phyloP scores from a whole-genome alignment of 495 filamentous ascomycete genomes.

The Beverwykella pulmonaria region DNA sequence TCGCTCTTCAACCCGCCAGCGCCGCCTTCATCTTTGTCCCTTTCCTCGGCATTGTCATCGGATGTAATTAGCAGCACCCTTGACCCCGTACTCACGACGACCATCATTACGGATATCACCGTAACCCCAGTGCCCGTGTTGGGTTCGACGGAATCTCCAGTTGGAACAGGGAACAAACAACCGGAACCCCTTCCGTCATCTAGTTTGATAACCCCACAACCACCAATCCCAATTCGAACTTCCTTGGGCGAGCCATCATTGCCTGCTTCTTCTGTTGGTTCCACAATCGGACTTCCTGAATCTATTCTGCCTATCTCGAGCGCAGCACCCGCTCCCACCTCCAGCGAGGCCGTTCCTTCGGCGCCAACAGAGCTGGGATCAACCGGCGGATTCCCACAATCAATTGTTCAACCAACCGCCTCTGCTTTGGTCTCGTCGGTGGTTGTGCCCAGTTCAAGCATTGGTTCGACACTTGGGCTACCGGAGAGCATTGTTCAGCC shows the following conservation, averaged over 20 bases:
- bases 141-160: not conserved
- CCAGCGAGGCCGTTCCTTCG: not conserved
- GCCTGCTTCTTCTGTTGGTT: not conserved
- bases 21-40: not conserved
- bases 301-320: slow-evolving; percentile 2
- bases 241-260: not conserved
- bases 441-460: not conserved
- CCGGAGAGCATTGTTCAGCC: slow-evolving; percentile 9
- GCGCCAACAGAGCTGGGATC: slow-evolving; percentile 12
- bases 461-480: not conserved
- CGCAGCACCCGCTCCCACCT: not conserved
- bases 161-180: slow-evolving; percentile 13
- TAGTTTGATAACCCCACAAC: slow-evolving; percentile 13
- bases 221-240: slow-evolving; percentile 16
- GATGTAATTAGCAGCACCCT: slow-evolving; percentile 6
- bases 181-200: slow-evolving; percentile 2
- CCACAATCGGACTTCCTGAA: not conserved
- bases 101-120: slow-evolving; percentile 13
- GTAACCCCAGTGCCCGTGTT: slow-evolving; percentile 14
- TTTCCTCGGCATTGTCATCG: not conserved
- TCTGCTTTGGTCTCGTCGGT: not conserved
- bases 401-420: slow-evolving; percentile 6
- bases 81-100: slow-evolving; percentile 9
- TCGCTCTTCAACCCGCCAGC: slow-evolving; percentile 11
- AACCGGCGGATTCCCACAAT: slow-evolving; percentile 1